These are phyloP conservation scores for Kazachstania martiniae DNA, from an alignment of 805 yeast genomes.

Conservation along the genomic window DNA sequence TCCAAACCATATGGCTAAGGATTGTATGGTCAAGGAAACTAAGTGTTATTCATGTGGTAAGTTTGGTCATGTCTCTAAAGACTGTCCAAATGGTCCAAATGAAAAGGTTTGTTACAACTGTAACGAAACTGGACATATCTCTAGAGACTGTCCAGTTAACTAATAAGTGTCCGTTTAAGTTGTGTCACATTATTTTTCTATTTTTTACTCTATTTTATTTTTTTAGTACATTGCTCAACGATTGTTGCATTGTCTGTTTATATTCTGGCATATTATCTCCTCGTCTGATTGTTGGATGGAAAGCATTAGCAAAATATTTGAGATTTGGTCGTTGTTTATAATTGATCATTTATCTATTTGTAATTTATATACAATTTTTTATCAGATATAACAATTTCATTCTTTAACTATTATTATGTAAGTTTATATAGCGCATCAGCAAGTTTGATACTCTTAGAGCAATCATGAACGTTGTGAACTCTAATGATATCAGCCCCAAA, in stretches of 20 bases:
- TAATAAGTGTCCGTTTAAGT: too few relatives aligned
- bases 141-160: conserved; percentile 52
- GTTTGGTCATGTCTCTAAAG: conserved; percentile 81
- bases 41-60: conserved; percentile 92
- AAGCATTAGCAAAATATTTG: too few relatives aligned
- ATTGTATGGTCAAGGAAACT: conserved; percentile 64
- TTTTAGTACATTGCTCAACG: neutral
- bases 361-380: neutral
- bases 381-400: neutral
- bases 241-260: too few relatives aligned
- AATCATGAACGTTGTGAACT: conserved; percentile 72
- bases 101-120: conserved; percentile 40
- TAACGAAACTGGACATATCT: conserved; percentile 68
- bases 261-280: too few relatives aligned
- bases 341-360: too few relatives aligned
- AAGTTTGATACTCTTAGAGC: conserved; percentile 40
- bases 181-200: conserved; percentile 1
- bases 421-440: conserved; percentile 50
- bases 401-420: neutral
- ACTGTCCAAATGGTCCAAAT: conserved; percentile 52
- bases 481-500: conserved; percentile 72
- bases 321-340: too few relatives aligned
- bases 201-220: neutral
- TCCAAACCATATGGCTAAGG: conserved; percentile 87
- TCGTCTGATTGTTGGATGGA: too few relatives aligned